A percentile compares a stretch with the other conserved stretches of the same genome.
Evolutionary conservation across 2,329 filamentous ascomycete genomes (phyloP).

Genomic region (Penicillium sp.): DNA sequence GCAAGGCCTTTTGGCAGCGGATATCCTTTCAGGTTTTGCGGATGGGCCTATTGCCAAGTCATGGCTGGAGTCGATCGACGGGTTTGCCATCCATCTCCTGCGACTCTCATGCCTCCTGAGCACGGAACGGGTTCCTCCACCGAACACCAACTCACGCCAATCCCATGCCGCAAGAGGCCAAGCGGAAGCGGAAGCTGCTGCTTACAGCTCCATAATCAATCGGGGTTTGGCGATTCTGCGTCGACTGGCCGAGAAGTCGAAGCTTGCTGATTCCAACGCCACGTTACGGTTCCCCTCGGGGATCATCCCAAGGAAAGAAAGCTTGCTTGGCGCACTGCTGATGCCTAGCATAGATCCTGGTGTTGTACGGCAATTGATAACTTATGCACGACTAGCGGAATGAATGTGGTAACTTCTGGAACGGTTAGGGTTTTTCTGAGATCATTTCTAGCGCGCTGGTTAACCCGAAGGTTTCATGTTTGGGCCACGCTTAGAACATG

Average conservation of each 20-base stretch:
- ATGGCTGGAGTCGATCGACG: constrained; percentile 77
- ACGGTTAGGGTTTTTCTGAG: no score
- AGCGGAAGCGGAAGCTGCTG: constrained; percentile 36
- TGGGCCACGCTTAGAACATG: no score
- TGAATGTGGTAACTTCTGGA: no score
- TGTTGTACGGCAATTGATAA: no score
- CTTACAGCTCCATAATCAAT: constrained; percentile 52
- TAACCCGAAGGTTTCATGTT: no score
- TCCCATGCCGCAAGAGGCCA: constrained; percentile 38
- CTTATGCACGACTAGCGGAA: no score
- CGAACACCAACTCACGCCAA: no score
- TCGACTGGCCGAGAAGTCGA: constrained; percentile 58
- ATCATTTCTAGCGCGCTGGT: no score
- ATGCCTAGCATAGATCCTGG: constrained; percentile 56
- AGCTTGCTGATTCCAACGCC: constrained; percentile 46
- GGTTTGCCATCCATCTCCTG: constrained; percentile 71
- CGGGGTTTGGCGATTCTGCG: constrained; percentile 60
- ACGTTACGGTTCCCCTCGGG: constrained; percentile 49
- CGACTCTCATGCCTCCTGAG: constrained; percentile 66
- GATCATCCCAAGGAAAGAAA: constrained; percentile 58
- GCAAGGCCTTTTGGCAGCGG: constrained; percentile 82
- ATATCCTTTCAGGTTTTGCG: constrained; percentile 72
- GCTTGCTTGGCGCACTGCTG: constrained; percentile 57
- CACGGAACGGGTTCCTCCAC: no score
- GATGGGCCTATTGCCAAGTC: constrained; percentile 63